Conservation (phyloP, 768 basidiomycete species). For the Podaxis mareebaensis region DNA sequence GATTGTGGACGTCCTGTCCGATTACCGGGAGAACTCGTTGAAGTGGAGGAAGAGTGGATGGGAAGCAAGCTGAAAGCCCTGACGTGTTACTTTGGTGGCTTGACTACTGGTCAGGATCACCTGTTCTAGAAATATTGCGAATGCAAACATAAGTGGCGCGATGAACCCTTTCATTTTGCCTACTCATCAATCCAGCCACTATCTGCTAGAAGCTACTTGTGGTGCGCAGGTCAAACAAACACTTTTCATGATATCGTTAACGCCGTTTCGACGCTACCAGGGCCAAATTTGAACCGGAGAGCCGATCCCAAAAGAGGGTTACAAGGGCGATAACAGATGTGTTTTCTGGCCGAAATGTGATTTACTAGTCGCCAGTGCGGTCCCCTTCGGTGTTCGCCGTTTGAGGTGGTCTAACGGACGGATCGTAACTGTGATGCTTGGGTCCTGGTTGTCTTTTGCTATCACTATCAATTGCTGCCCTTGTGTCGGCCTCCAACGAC, state of each 20-base stretch:
- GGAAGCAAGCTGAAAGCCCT: constrained; percentile 89
- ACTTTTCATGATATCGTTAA: background rate
- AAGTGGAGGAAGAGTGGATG: constrained; percentile 98
- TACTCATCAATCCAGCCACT: background rate
- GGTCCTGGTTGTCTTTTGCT: too few relatives aligned
- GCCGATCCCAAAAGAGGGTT: background rate
- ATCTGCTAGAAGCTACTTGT: background rate
- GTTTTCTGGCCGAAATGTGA: background rate
- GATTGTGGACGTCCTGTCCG: background rate
- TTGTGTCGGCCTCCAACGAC: too few relatives aligned
- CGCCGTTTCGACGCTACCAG: background rate
- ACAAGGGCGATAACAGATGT: background rate
- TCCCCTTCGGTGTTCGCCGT: too few relatives aligned
- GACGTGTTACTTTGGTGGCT: constrained; percentile 91
- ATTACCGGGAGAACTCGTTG: constrained; percentile 56
- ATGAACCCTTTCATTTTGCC: background rate
- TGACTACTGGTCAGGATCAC: constrained; percentile 67
- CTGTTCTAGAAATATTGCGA: constrained; percentile 43
- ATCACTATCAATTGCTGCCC: too few relatives aligned
- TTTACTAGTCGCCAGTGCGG: background rate
- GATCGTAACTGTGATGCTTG: too few relatives aligned
- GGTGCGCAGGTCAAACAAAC: too few relatives aligned
- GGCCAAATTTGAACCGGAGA: background rate
- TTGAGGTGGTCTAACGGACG: too few relatives aligned
- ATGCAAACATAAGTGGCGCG: background rate